Evolutionary conservation across 768 basidiomycete species (phyloP).

Genomic region (Macrolepiota fuliginosa): DNA sequence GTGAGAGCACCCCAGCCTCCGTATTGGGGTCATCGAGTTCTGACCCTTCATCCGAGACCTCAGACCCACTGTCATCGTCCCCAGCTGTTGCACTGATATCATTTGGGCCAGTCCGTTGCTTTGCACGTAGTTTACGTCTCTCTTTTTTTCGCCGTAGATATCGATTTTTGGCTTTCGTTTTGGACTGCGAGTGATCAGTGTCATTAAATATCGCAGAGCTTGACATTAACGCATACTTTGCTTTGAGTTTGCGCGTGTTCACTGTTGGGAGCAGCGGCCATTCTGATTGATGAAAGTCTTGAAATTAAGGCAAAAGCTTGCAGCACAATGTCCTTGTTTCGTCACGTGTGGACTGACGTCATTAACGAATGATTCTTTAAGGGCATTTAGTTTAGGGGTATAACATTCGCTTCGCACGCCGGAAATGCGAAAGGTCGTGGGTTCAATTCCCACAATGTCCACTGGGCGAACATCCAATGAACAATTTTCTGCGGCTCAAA

Average conservation of each 20-base stretch:
- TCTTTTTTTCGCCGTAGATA: slow-evolving; percentile 30
- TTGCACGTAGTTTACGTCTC: slow-evolving; percentile 23
- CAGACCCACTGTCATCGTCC: not conserved
- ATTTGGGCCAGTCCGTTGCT: not conserved
- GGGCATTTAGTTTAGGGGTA: too few relatives aligned
- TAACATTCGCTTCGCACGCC: too few relatives aligned
- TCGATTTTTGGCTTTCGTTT: slow-evolving; percentile 29
- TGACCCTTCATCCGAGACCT: not conserved
- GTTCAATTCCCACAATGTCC: too few relatives aligned
- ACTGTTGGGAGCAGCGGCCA: not conserved
- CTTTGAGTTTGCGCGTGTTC: not conserved
- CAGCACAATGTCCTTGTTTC: not conserved
- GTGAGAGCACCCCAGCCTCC: not conserved
- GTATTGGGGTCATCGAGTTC: not conserved
- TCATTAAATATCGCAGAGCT: not conserved
- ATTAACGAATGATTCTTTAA: too few relatives aligned
- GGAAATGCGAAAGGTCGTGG: too few relatives aligned
- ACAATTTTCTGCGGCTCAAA: too few relatives aligned
- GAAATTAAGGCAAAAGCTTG: too few relatives aligned
- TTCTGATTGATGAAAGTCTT: not conserved
- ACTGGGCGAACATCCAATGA: too few relatives aligned
- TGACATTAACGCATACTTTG: slow-evolving; percentile 1
- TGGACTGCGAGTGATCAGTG: slow-evolving; percentile 18
- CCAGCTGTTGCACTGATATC: not conserved
- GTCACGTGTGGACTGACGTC: not conserved